phyloP scores from a whole-genome alignment of 345 rosid genomes.

The Eutrema heterophyllum region DNA sequence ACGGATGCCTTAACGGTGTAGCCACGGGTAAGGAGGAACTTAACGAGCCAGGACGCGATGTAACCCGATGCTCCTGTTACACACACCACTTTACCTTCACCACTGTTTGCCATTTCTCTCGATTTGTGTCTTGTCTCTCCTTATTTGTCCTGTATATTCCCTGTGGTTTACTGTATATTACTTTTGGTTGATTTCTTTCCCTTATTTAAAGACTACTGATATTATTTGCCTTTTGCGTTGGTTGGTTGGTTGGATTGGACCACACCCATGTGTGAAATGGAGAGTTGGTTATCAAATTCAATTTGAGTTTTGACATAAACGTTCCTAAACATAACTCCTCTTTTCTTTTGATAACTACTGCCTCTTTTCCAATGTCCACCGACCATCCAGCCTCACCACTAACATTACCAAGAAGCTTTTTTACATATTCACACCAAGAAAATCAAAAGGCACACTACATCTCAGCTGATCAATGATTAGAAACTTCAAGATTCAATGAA shows the following conservation, averaged over 20 bases:
- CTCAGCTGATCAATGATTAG: background rate
- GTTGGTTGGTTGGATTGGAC: background rate
- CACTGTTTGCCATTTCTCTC: slow-evolving; percentile 9
- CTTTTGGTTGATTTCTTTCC: background rate
- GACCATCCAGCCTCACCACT: background rate
- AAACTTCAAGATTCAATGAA: background rate
- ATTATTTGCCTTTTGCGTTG: background rate
- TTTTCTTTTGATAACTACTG: too few relatives aligned
- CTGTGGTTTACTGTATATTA: too few relatives aligned
- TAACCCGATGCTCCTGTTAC: slow-evolving; percentile 52
- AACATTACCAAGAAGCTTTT: background rate
- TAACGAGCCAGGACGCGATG: slow-evolving; percentile 50
- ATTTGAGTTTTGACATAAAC: background rate
- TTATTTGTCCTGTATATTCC: too few relatives aligned
- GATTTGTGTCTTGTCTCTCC: background rate
- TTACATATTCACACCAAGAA: background rate
- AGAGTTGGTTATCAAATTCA: background rate
- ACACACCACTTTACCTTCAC: slow-evolving; percentile 39
- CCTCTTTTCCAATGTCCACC: background rate
- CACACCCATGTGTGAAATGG: background rate
- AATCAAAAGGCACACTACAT: background rate
- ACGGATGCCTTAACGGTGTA: slow-evolving; percentile 47
- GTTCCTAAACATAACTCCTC: background rate
- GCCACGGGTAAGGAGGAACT: slow-evolving; percentile 42
- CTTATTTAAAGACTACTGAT: background rate